These are phyloP conservation scores for Camelina laxa DNA, from an alignment of 345 rosid species.

Conservation along the genomic window DNA sequence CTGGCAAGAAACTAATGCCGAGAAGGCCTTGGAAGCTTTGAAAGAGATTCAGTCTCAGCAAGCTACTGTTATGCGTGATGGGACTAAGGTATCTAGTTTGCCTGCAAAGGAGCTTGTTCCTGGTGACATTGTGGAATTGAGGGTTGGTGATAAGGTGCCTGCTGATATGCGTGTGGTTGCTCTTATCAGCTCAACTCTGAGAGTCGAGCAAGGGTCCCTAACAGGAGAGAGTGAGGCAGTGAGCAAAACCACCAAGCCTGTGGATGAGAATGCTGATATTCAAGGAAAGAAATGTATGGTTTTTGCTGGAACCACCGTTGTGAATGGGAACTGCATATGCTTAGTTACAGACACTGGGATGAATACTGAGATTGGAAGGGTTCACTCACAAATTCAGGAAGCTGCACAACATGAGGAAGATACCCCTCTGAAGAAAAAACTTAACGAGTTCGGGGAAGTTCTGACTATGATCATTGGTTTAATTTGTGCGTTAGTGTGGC, in stretches of 20 bases:
- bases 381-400: conserved; percentile 93
- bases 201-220: conserved; percentile 88
- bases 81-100: conserved; percentile 49
- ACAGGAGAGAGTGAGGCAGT: conserved; percentile 96
- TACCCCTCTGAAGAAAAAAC: conserved; percentile 91
- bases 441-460: conserved; percentile 86
- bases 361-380: conserved; percentile 87
- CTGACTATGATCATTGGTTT: conserved; percentile 83
- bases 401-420: conserved; percentile 86
- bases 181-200: conserved; percentile 75
- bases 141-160: conserved; percentile 87
- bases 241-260: conserved; percentile 71
- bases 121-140: conserved; percentile 76
- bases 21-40: conserved; percentile 87
- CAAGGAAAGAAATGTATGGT: conserved; percentile 91
- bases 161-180: conserved; percentile 80
- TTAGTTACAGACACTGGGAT: conserved; percentile 81
- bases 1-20: conserved; percentile 92
- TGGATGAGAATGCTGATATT: conserved; percentile 69
- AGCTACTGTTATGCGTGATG: conserved; percentile 73
- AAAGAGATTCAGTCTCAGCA: conserved; percentile 91
- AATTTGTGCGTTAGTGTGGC: conserved; percentile 87
- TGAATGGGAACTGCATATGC: conserved; percentile 84
- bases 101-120: conserved; percentile 87
- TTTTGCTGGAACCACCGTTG: conserved; percentile 89